Evolutionary conservation across 352 stramenopile genomes (phyloP).

Genomic region (Thalassiosira hispida): DNA sequence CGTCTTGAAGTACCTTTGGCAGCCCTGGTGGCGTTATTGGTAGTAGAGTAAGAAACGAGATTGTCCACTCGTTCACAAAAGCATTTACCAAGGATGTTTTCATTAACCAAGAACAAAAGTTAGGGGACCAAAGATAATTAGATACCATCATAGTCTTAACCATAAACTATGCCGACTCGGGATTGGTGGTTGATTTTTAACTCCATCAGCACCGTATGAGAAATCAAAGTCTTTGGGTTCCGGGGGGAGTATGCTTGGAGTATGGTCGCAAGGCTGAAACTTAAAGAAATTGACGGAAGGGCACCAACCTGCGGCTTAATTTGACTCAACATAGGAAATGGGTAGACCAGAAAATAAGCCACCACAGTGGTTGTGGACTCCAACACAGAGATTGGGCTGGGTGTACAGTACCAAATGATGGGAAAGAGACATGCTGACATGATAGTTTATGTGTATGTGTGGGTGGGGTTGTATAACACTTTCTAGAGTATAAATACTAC

Average conservation of each 20-base stretch:
- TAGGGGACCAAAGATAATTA: conserved; percentile 91
- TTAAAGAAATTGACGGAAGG: conserved; percentile 78
- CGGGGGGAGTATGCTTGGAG: conserved; percentile 85
- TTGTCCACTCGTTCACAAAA: too few relatives aligned
- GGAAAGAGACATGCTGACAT: too few relatives aligned
- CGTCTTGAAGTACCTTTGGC: too few relatives aligned
- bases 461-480: too few relatives aligned
- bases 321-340: conserved; percentile 82
- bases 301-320: conserved; percentile 78
- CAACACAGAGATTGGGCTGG: too few relatives aligned
- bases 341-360: too few relatives aligned
- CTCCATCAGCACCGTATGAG: conserved; percentile 87
- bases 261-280: conserved; percentile 75
- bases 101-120: conserved; percentile 92
- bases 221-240: conserved; percentile 90
- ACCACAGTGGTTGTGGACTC: too few relatives aligned
- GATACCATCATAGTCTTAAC: conserved; percentile 92
- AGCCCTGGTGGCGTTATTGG: too few relatives aligned
- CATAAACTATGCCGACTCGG: conserved; percentile 91
- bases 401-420: too few relatives aligned
- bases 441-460: too few relatives aligned
- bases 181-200: conserved; percentile 86
- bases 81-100: conserved; percentile 91
- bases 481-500: too few relatives aligned
- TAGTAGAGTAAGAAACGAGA: too few relatives aligned